These are phyloP conservation scores for Penicillium sp. DNA, from an alignment of 2,329 filamentous ascomycete genomes.

Conservation along the genomic window DNA sequence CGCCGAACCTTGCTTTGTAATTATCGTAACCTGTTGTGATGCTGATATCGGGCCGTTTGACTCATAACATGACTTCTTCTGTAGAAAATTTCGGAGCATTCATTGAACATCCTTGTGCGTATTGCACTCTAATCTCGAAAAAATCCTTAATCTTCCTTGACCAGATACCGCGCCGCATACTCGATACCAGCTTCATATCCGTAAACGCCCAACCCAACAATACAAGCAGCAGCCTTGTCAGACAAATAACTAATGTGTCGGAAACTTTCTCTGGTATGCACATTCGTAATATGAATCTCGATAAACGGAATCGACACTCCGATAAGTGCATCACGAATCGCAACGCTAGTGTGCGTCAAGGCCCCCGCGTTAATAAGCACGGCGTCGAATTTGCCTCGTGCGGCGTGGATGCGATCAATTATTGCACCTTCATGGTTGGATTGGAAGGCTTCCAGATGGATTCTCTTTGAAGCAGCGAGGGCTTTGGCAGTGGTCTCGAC, in stretches of 20 bases:
- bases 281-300: slow-evolving; percentile 72
- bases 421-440: slow-evolving; percentile 77
- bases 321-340: slow-evolving; percentile 68
- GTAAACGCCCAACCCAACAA: slow-evolving; percentile 14
- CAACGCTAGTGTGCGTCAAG: slow-evolving; percentile 73
- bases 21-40: not conserved
- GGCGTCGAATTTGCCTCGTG: slow-evolving; percentile 59
- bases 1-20: too few species aligned
- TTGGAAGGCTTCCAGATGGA: slow-evolving; percentile 63
- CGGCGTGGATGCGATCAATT: slow-evolving; percentile 70
- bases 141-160: not conserved
- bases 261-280: slow-evolving; percentile 68
- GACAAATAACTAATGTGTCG: slow-evolving; percentile 68
- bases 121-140: not conserved
- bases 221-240: slow-evolving; percentile 62
- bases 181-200: slow-evolving; percentile 15
- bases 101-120: too few species aligned
- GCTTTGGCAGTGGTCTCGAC: slow-evolving; percentile 54
- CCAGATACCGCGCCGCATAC: slow-evolving; percentile 4
- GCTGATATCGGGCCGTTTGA: not conserved
- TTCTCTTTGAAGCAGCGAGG: slow-evolving; percentile 53
- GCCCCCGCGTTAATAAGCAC: slow-evolving; percentile 71
- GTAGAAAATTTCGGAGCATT: too few species aligned
- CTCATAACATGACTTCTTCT: not conserved
- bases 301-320: slow-evolving; percentile 71